Conservation (phyloP, 2,329 filamentous ascomycete species). For the Paecilomyces variotii region DNA sequence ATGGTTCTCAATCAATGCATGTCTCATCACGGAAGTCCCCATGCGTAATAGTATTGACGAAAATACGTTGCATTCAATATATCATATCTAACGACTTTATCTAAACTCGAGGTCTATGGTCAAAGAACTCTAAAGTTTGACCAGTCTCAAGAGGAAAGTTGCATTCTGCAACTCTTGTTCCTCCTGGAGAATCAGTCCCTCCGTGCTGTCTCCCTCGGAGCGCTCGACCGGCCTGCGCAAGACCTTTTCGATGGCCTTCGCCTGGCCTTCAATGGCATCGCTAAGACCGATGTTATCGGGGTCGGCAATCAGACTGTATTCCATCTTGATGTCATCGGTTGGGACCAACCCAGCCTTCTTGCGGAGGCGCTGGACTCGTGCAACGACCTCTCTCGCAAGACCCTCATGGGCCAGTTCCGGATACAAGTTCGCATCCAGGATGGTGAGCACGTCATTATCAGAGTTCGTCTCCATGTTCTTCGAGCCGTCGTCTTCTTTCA, state of each 20-base stretch:
- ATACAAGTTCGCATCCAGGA: slow-evolving; percentile 76
- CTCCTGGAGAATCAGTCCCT: slow-evolving; percentile 64
- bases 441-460: slow-evolving; percentile 81
- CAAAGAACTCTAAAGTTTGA: slow-evolving; percentile 54
- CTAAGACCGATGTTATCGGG: slow-evolving; percentile 67
- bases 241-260: slow-evolving; percentile 63
- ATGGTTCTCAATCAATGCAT: slow-evolving; percentile 1
- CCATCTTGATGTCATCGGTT: slow-evolving; percentile 93
- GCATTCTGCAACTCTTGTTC: slow-evolving; percentile 81
- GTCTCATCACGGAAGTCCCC: background rate
- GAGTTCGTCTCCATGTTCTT: slow-evolving; percentile 78
- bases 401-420: slow-evolving; percentile 83
- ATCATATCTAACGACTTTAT: background rate
- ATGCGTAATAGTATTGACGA: background rate
- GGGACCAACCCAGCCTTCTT: slow-evolving; percentile 89
- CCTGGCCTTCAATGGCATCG: slow-evolving; percentile 61
- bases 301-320: slow-evolving; percentile 74
- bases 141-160: slow-evolving; percentile 65
- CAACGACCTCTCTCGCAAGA: slow-evolving; percentile 83
- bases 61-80: background rate
- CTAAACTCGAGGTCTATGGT: background rate
- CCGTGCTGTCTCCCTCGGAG: slow-evolving; percentile 49
- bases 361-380: slow-evolving; percentile 81
- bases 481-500: slow-evolving; percentile 63
- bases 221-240: slow-evolving; percentile 69